Conservation (phyloP, 2,329 filamentous ascomycete species). For the Pestalotiopsis sp. region DNA sequence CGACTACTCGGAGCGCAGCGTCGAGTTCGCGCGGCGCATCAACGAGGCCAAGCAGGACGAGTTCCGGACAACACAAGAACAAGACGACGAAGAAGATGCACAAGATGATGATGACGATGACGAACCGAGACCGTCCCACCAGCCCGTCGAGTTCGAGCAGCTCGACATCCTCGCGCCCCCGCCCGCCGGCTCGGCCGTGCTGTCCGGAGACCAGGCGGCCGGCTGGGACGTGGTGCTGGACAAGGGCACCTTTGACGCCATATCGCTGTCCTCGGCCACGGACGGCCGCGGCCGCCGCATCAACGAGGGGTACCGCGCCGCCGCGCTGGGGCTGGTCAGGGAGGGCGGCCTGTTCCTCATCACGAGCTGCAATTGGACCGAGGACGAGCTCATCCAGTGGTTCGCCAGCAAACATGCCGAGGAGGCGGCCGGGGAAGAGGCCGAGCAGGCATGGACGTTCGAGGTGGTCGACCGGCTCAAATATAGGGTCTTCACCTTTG, state of each 20-base stretch:
- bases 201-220: not conserved
- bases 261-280: slow-evolving; percentile 70
- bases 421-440: slow-evolving; percentile 20
- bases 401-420: slow-evolving; percentile 56
- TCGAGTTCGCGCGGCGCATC: slow-evolving; percentile 73
- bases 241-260: slow-evolving; percentile 97
- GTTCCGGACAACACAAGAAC: slow-evolving; percentile 13
- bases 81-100: slow-evolving; percentile 29
- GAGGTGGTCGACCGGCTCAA: slow-evolving; percentile 68
- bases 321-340: slow-evolving; percentile 70
- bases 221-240: slow-evolving; percentile 94
- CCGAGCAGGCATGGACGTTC: slow-evolving; percentile 43
- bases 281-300: slow-evolving; percentile 59
- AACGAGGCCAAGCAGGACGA: slow-evolving; percentile 36
- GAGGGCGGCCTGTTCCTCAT: slow-evolving; percentile 76
- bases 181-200: slow-evolving; percentile 21
- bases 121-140: slow-evolving; percentile 21
- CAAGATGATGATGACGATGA: slow-evolving; percentile 16
- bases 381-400: slow-evolving; percentile 80
- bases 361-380: slow-evolving; percentile 98
- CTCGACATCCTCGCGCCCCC: slow-evolving; percentile 66
- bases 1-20: slow-evolving; percentile 79
- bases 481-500: slow-evolving; percentile 88
- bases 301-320: slow-evolving; percentile 74
- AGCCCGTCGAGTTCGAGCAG: slow-evolving; percentile 16